phyloP scores from a whole-genome alignment of 371 early-diverging fungal species.

The Dichotomocladium elegans region DNA sequence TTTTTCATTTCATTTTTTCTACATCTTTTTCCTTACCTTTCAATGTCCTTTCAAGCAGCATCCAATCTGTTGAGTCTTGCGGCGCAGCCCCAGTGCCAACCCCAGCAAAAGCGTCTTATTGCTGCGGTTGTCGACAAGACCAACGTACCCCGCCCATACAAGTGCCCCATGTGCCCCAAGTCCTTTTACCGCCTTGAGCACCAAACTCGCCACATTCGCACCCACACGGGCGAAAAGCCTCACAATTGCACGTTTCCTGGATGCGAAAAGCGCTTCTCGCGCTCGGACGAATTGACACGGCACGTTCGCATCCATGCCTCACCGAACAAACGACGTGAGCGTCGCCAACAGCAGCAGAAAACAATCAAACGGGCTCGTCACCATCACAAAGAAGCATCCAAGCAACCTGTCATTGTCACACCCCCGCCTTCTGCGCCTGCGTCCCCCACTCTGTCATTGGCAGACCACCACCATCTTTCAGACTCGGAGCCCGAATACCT shows the following conservation, averaged over 20 bases:
- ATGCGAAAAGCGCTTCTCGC: slow-evolving; percentile 75
- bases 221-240: slow-evolving; percentile 85
- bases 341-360: not conserved
- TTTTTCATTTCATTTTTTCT: not conserved
- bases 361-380: slow-evolving; percentile 1
- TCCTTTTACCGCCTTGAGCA: slow-evolving; percentile 68
- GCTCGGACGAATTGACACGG: slow-evolving; percentile 66
- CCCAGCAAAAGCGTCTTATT: slow-evolving; percentile 23
- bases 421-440: slow-evolving; percentile 34
- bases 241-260: slow-evolving; percentile 67
- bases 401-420: slow-evolving; percentile 5
- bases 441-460: slow-evolving; percentile 39
- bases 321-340: slow-evolving; percentile 18
- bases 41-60: slow-evolving; percentile 32
- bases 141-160: slow-evolving; percentile 55
- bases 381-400: not conserved
- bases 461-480: slow-evolving; percentile 25
- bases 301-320: slow-evolving; percentile 63
- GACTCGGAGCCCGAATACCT: slow-evolving; percentile 38
- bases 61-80: slow-evolving; percentile 35
- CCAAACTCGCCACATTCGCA: slow-evolving; percentile 75
- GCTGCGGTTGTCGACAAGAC: slow-evolving; percentile 32
- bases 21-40: not conserved
- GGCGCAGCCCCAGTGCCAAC: slow-evolving; percentile 15
- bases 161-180: slow-evolving; percentile 62